A percentile compares a stretch with the other conserved stretches of the same genome.
These are phyloP conservation scores for Fusarium sambucinum DNA, from an alignment of 2,329 filamentous ascomycete genomes.

Conservation along the genomic window DNA sequence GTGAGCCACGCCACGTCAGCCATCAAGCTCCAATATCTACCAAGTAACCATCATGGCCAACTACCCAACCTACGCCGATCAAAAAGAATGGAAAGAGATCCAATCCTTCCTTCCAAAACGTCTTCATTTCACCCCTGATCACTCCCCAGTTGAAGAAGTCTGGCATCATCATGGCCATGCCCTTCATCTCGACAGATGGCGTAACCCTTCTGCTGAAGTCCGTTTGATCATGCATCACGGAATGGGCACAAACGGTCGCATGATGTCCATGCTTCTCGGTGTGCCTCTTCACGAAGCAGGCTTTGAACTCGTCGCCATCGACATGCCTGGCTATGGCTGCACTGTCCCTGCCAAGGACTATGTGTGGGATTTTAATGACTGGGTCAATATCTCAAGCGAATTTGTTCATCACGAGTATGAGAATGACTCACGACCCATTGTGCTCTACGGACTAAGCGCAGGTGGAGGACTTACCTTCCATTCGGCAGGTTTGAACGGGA, in stretches of 20 bases:
- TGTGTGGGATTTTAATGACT: neutral
- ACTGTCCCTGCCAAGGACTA: neutral
- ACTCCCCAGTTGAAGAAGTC: constrained; percentile 14
- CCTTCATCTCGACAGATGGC: constrained; percentile 23
- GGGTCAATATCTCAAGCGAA: constrained; percentile 4
- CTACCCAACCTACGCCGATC: neutral
- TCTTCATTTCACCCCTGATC: neutral
- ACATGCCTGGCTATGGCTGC: constrained; percentile 19
- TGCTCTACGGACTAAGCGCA: neutral
- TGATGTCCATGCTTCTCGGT: constrained; percentile 27
- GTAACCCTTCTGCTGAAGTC: neutral
- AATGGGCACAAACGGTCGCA: constrained; percentile 18
- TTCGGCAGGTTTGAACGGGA: neutral
- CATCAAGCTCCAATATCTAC: no score
- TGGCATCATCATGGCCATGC: constrained; percentile 18
- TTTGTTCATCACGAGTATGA: constrained; percentile 12
- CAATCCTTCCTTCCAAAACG: constrained; percentile 11
- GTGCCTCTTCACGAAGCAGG: constrained; percentile 16
- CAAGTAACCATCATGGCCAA: neutral
- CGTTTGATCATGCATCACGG: constrained; percentile 21
- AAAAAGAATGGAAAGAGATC: constrained; percentile 13
- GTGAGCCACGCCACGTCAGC: neutral
- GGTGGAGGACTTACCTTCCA: constrained; percentile 7
- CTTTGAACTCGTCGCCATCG: constrained; percentile 8
- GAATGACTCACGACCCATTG: neutral